A percentile compares a stretch with the other conserved stretches of the same genome.
Conservation (phyloP, 306 rosid species). For the Sicyos edulis region DNA sequence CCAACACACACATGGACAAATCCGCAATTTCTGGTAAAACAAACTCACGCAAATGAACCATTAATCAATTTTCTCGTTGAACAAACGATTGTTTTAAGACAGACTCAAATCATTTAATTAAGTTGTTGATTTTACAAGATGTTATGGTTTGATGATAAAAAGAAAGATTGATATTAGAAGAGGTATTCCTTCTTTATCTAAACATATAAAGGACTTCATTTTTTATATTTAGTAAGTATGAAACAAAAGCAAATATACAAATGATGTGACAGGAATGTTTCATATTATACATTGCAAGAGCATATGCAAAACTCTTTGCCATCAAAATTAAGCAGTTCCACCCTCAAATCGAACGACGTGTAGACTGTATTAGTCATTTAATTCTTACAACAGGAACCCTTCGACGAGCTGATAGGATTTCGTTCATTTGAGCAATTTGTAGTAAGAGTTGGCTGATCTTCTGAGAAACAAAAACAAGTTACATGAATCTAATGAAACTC, state of each 20-base stretch:
- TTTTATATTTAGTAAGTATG: neutral
- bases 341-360: neutral
- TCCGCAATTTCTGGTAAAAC: no score
- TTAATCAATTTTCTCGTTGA: no score
- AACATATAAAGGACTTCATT: neutral
- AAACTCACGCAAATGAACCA: no score
- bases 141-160: no score
- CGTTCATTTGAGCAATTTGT: constrained; percentile 53
- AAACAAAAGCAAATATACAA: neutral
- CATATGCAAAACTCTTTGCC: neutral
- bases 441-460: constrained; percentile 43
- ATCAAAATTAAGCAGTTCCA: neutral
- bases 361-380: constrained; percentile 13
- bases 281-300: neutral
- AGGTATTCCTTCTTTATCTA: neutral
- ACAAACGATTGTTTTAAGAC: no score
- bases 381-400: constrained; percentile 51
- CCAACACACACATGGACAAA: no score
- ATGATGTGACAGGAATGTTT: neutral
- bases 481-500: neutral
- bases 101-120: no score
- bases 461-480: constrained; percentile 18
- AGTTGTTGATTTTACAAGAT: no score
- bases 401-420: constrained; percentile 40
- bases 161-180: no score